Evolutionary conservation across 306 rosid genomes (phyloP).

Genomic region (Nissolia schottii): DNA sequence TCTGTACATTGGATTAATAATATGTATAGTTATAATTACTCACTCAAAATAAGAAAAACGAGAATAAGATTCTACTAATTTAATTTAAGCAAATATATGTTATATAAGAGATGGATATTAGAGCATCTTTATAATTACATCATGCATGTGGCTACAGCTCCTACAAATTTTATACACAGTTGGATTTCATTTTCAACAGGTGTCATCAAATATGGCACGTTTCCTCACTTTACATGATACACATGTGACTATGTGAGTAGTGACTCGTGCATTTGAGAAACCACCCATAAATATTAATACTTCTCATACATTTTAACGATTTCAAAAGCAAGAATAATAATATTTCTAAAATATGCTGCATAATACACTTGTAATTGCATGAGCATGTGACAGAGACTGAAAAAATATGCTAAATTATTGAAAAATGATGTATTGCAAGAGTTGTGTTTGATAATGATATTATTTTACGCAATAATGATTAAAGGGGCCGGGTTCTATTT

Average conservation of each 20-base stretch:
- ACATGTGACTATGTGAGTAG: neutral
- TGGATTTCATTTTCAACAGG: neutral
- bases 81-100: neutral
- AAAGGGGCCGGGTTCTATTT: neutral
- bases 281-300: too few relatives aligned
- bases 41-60: neutral
- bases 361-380: neutral
- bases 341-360: neutral
- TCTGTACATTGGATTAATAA: neutral
- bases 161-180: neutral
- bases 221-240: neutral
- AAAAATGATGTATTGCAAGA: too few relatives aligned
- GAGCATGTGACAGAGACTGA: neutral
- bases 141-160: neutral
- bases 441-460: neutral
- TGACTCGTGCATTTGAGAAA: too few relatives aligned
- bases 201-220: conserved; percentile 1
- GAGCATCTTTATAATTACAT: neutral
- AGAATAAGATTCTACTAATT: neutral
- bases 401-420: too few relatives aligned
- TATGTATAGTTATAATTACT: neutral
- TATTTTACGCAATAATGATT: neutral
- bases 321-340: too few relatives aligned
- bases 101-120: neutral
- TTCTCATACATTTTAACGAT: too few relatives aligned